These are phyloP conservation scores for Alternaria atra DNA, from an alignment of 2,329 filamentous ascomycete species.

Conservation along the genomic window DNA sequence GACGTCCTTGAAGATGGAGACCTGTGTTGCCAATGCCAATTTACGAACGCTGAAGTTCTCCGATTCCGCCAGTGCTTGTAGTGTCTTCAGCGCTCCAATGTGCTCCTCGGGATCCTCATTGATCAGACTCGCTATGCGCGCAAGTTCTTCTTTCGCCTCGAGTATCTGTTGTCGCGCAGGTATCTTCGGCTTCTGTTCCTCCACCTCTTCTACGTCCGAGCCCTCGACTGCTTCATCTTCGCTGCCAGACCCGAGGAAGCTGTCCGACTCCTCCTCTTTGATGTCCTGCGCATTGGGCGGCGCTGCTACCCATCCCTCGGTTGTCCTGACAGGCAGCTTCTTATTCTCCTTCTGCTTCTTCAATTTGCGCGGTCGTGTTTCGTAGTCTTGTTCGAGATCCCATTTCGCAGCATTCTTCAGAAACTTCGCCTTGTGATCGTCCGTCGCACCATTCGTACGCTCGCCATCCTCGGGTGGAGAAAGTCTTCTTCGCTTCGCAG, in stretches of 20 bases:
- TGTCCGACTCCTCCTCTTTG: conserved; percentile 66
- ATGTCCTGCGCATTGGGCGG: conserved; percentile 51
- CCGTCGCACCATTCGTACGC: conserved; percentile 22
- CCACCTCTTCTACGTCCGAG: conserved; percentile 49
- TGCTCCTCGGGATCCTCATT: conserved; percentile 96
- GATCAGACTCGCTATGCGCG: conserved; percentile 78
- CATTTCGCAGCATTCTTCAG: conserved; percentile 80
- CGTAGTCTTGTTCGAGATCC: conserved; percentile 93
- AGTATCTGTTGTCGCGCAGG: conserved; percentile 81
- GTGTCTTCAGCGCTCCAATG: conserved; percentile 76
- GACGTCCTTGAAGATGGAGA: conserved; percentile 92
- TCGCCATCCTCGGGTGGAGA: conserved; percentile 46
- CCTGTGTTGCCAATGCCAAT: conserved; percentile 83
- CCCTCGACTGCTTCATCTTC: conserved; percentile 62
- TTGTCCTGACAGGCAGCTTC: conserved; percentile 85
- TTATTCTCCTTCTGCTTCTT: conserved; percentile 77
- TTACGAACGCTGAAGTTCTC: conserved; percentile 80
- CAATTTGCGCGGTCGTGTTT: conserved; percentile 77
- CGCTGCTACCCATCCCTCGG: conserved; percentile 77
- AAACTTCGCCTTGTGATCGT: conserved; percentile 62
- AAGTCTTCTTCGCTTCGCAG: conserved; percentile 49
- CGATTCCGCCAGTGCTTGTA: conserved; percentile 77
- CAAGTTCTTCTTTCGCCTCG: conserved; percentile 90
- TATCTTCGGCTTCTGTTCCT: conserved; percentile 68
- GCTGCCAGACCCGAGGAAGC: conserved; percentile 68